Percentiles rank a stretch among this genome's conserved stretches.
phyloP scores from a whole-genome alignment of 23 red algal species.

The Agarophyton chilense region DNA sequence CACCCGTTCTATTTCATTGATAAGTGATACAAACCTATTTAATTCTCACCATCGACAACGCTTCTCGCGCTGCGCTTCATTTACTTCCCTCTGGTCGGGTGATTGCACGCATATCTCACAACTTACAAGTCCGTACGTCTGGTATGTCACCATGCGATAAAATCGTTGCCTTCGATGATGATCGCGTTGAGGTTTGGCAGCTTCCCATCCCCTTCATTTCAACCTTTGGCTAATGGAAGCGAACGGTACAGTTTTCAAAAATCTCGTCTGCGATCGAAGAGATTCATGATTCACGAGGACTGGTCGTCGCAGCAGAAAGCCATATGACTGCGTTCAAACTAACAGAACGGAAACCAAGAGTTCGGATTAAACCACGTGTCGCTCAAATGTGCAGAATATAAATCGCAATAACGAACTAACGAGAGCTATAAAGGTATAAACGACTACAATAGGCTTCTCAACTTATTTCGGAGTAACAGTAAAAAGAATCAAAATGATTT shows the following conservation, averaged over 20 bases:
- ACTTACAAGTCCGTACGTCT: slow-evolving; percentile 32
- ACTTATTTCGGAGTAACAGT: no score
- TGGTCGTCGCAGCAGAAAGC: slow-evolving; percentile 63
- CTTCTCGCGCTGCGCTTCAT: slow-evolving; percentile 45
- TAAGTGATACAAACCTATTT: slow-evolving; percentile 15
- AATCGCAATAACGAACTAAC: no score
- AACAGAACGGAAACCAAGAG: background rate
- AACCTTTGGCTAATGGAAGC: slow-evolving; percentile 53
- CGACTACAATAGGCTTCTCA: no score
- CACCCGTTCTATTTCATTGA: slow-evolving; percentile 14
- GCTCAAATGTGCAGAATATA: no score
- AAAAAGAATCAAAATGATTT: no score
- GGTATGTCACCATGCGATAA: slow-evolving; percentile 49
- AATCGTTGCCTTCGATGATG: slow-evolving; percentile 50
- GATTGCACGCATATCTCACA: slow-evolving; percentile 39
- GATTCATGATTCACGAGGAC: slow-evolving; percentile 58
- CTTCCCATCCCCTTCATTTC: slow-evolving; percentile 41
- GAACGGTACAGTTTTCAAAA: slow-evolving; percentile 29
- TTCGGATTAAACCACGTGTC: slow-evolving; percentile 42
- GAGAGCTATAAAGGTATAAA: no score
- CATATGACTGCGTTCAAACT: slow-evolving; percentile 61
- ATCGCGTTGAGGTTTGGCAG: slow-evolving; percentile 75
- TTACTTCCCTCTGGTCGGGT: slow-evolving; percentile 30
- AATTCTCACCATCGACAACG: slow-evolving; percentile 38
- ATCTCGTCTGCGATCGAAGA: slow-evolving; percentile 6